Base-by-base conservation (phyloP, 352 stramenopile genomes). In the Pythium rishiriense region DNA sequence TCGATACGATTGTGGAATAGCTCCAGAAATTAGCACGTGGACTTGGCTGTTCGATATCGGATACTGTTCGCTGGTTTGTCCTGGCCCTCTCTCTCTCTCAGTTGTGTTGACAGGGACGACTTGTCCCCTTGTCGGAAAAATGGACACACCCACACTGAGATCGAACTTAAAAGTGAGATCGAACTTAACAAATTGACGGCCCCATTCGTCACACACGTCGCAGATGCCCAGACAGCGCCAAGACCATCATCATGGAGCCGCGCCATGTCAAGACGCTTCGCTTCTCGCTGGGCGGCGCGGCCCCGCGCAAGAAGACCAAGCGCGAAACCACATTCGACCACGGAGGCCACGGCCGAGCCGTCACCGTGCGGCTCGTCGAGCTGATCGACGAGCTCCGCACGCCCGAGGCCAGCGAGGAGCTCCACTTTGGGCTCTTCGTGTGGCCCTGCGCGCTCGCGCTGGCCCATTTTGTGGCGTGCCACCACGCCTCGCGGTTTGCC, bases 401-500 rank as follows among this genome's bases (percentile, higher is more conserved):
- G 26, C 66, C 69, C 3, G 72, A 79, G n/a, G 66, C 79, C 28
- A 66, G 72, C 21, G 68, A 79, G 22, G 78, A 83, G 29, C 58
- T 68, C 43, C 72, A 89, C 56, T 91, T 83, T 22, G 82, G 79
- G 17, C 65, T 91, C 55, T 91, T 91, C 50, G 51, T 91, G 21
- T 91, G 82, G 82, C 79, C 82, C 1, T 83, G 76, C 0, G 82
- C 82, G 9, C 61, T 82, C 29, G 55, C 85, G 26, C 55, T 91
- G 21, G 77, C 79, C 39, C 73, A 71, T 19, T 87, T 83, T 56
- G 25, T 91, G 21, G 78, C 76, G 1, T 67, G 51, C 45, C 66
- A 66, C 19, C 50, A 87, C 46, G 48, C 46, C 12, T 25, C 46
- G 24, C 62, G 25, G 7, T 50, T 88, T 10, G 51, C 42, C 0